Conservation (phyloP, 75 land plant species). For the Pseudotsuga menziesii region DNA sequence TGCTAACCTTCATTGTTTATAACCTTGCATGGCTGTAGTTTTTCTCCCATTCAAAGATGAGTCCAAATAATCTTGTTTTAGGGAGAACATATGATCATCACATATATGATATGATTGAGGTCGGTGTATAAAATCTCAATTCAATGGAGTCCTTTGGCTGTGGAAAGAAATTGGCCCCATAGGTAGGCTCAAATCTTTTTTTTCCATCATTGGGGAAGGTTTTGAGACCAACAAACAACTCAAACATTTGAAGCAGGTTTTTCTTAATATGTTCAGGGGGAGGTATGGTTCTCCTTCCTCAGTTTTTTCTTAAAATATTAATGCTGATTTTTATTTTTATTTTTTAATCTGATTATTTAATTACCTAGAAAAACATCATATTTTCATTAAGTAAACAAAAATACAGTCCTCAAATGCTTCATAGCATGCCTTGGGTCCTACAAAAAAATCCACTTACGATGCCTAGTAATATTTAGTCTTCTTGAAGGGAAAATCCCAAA, state of each 20-base stretch:
- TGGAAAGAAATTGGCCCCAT: slow-evolving; percentile 71
- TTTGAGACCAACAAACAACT: slow-evolving; percentile 73
- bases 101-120: slow-evolving; percentile 89
- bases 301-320: not conserved
- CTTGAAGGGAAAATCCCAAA: too few species aligned
- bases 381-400: too few species aligned
- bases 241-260: slow-evolving; percentile 82
- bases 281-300: slow-evolving; percentile 33
- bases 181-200: slow-evolving; percentile 83
- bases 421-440: too few species aligned
- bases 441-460: too few species aligned
- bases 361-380: too few species aligned
- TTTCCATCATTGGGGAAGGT: slow-evolving; percentile 83
- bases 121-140: slow-evolving; percentile 78
- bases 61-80: slow-evolving; percentile 82
- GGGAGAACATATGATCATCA: slow-evolving; percentile 90
- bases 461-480: too few species aligned
- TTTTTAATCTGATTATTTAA: too few species aligned
- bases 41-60: slow-evolving; percentile 93
- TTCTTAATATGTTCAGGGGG: slow-evolving; percentile 84
- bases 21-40: slow-evolving; percentile 35
- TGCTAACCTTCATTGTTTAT: not conserved
- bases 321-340: too few species aligned
- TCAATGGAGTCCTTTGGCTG: slow-evolving; percentile 46
- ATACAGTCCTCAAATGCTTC: too few species aligned